Evolutionary conservation across 352 stramenopile genomes (phyloP).

Genomic region (Globisporangium carolinianum): DNA sequence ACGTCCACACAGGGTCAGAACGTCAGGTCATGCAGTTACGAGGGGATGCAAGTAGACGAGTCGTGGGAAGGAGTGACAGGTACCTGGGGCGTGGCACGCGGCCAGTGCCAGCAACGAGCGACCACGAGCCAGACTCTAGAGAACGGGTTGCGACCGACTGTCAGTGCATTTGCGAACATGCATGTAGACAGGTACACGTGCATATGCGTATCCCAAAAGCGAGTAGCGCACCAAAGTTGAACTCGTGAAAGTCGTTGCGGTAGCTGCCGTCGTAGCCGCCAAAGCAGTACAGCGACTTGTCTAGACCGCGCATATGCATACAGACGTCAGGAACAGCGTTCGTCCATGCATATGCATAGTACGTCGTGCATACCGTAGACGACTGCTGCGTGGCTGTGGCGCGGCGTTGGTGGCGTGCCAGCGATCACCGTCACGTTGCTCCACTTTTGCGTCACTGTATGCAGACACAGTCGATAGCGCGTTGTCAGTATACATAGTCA

Average conservation of each 20-base stretch:
- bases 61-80: no score
- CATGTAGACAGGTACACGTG: neutral
- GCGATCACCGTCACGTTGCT: slow-evolving; percentile 61
- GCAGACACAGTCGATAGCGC: neutral
- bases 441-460: slow-evolving; percentile 73
- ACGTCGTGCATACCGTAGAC: slow-evolving; percentile 50
- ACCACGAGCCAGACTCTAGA: slow-evolving; percentile 83
- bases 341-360: neutral
- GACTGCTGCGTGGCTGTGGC: slow-evolving; percentile 94
- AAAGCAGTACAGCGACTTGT: slow-evolving; percentile 87
- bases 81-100: slow-evolving; percentile 64
- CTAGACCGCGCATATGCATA: slow-evolving; percentile 14
- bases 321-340: neutral
- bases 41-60: no score
- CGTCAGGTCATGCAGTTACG: no score
- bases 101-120: slow-evolving; percentile 66
- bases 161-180: no score
- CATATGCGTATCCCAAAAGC: neutral
- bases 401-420: slow-evolving; percentile 85
- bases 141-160: neutral
- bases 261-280: slow-evolving; percentile 94
- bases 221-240: slow-evolving; percentile 74
- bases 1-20: no score
- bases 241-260: slow-evolving; percentile 96
- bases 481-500: neutral